These are phyloP conservation scores for Nepenthes mirabilis DNA, from an alignment of 148 eudicot genomes.

Conservation along the genomic window DNA sequence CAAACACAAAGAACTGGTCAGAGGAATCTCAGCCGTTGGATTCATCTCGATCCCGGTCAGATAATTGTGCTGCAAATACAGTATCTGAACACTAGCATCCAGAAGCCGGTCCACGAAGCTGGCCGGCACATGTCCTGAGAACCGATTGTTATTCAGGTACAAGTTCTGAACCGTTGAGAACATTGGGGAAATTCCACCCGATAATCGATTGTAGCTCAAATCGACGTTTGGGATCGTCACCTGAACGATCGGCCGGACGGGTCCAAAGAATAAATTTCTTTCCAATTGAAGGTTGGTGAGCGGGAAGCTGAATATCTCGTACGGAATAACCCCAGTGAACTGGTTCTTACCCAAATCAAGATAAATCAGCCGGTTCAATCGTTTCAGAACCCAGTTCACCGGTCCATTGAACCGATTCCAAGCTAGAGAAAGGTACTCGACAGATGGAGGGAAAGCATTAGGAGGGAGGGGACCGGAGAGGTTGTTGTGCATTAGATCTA, in stretches of 20 bases:
- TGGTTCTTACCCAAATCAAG: slow-evolving; percentile 62
- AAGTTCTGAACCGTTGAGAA: slow-evolving; percentile 56
- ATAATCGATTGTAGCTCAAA: slow-evolving; percentile 61
- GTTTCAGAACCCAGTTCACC: slow-evolving; percentile 20
- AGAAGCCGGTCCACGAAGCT: slow-evolving; percentile 50
- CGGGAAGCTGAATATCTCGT: slow-evolving; percentile 32
- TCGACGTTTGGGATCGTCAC: slow-evolving; percentile 61
- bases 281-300: slow-evolving; percentile 50
- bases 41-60: slow-evolving; percentile 59
- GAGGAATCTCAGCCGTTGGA: slow-evolving; percentile 76
- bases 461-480: slow-evolving; percentile 44
- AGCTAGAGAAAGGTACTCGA: slow-evolving; percentile 54
- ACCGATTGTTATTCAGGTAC: slow-evolving; percentile 73
- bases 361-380: slow-evolving; percentile 32
- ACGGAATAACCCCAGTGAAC: slow-evolving; percentile 62
- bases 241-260: slow-evolving; percentile 32
- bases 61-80: slow-evolving; percentile 78
- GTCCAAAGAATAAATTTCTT: slow-evolving; percentile 53
- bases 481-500: slow-evolving; percentile 61
- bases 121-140: slow-evolving; percentile 56
- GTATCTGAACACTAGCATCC: slow-evolving; percentile 32
- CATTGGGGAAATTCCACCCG: slow-evolving; percentile 55
- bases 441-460: slow-evolving; percentile 33
- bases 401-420: slow-evolving; percentile 59
- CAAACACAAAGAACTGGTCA: slow-evolving; percentile 64